Percentiles rank a stretch among this genome's conserved stretches.
Evolutionary conservation across 129 eudicot genomes (phyloP).

Genomic region (Solidago caesia): DNA sequence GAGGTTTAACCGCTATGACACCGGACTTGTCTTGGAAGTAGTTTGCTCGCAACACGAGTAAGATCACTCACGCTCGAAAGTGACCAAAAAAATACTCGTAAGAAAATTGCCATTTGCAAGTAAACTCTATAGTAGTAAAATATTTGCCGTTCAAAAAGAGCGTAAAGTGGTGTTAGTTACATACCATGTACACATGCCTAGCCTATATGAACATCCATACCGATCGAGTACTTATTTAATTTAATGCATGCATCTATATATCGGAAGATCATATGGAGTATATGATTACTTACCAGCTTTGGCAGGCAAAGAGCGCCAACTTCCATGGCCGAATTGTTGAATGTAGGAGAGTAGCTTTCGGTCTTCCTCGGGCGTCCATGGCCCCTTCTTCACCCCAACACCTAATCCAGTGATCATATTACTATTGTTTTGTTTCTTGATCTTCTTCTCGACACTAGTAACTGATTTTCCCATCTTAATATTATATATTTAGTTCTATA

Average conservation of each 20-base stretch:
- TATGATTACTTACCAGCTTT: constrained; percentile 52
- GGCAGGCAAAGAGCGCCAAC: constrained; percentile 74
- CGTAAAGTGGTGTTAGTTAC: too few relatives aligned
- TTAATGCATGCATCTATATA: background rate
- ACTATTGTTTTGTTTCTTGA: constrained; percentile 29
- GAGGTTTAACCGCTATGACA: too few relatives aligned
- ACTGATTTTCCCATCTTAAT: constrained; percentile 46
- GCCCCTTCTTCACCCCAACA: constrained; percentile 69
- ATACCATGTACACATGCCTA: too few relatives aligned
- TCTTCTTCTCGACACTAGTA: constrained; percentile 31
- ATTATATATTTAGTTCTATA: background rate
- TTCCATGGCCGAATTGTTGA: constrained; percentile 67
- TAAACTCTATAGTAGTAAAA: too few relatives aligned
- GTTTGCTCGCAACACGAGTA: too few relatives aligned
- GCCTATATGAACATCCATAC: too few relatives aligned
- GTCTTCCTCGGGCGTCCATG: constrained; percentile 81
- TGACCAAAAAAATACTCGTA: too few relatives aligned
- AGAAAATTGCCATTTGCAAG: too few relatives aligned
- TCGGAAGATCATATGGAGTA: background rate
- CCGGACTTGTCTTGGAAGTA: too few relatives aligned
- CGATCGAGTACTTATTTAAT: too few relatives aligned
- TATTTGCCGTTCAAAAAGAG: too few relatives aligned
- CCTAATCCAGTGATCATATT: constrained; percentile 32
- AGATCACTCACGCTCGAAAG: too few relatives aligned
- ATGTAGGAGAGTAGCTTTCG: constrained; percentile 57